These are phyloP conservation scores for Vitis hybrid DNA, from an alignment of 177 flowering plant species.

Conservation along the genomic window DNA sequence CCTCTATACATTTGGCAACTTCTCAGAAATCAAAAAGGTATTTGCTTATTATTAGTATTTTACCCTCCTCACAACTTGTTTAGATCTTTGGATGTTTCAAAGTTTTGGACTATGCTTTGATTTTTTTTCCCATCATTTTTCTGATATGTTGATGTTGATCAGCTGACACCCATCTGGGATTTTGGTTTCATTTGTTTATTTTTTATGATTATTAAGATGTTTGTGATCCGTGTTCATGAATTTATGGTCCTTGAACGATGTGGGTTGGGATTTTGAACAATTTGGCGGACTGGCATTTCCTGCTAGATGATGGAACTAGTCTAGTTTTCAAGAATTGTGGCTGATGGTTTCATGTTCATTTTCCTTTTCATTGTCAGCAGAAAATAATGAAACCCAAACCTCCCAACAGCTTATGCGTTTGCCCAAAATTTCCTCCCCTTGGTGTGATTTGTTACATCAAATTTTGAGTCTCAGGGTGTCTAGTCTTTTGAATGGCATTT, in stretches of 20 bases:
- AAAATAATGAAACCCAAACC: no score
- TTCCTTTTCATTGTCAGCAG: no score
- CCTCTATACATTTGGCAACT: neutral
- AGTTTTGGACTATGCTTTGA: neutral
- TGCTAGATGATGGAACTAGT: neutral
- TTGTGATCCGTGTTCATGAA: neutral
- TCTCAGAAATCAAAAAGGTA: conserved; percentile 13
- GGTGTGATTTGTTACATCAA: neutral
- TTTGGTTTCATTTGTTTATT: neutral
- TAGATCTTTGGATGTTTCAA: neutral
- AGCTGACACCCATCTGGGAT: conserved; percentile 1
- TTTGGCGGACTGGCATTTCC: neutral
- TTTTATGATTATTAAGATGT: neutral
- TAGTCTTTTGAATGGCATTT: neutral
- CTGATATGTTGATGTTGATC: neutral
- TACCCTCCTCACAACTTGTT: neutral
- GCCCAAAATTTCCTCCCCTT: no score
- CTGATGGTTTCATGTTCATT: no score
- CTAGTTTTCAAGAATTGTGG: neutral
- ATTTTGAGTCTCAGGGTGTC: neutral
- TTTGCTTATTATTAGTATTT: neutral
- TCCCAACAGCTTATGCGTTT: no score
- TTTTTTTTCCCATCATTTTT: neutral
- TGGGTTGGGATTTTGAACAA: neutral
- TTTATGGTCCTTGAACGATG: neutral